Conservation (phyloP, 2,329 filamentous ascomycete genomes). For the Atkinsonella texensis region DNA sequence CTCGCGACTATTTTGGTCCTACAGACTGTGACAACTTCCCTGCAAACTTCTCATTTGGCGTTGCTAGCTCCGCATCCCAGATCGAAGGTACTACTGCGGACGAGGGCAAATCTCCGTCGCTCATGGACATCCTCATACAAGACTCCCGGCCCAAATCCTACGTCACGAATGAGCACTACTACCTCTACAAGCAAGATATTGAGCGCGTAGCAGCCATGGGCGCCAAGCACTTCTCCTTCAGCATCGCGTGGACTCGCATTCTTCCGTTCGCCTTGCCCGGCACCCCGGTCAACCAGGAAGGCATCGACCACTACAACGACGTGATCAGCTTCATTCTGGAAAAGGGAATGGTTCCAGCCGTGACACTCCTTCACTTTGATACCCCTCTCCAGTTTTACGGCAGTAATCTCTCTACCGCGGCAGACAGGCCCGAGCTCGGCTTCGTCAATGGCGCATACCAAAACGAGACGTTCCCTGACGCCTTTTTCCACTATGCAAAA, state of each 20-base stretch:
- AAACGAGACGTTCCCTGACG: slow-evolving; percentile 34
- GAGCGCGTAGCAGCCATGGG: slow-evolving; percentile 39
- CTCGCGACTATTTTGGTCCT: slow-evolving; percentile 36
- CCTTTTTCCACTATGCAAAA: slow-evolving; percentile 41
- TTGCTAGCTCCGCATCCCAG: slow-evolving; percentile 33
- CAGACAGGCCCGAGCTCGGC: slow-evolving; percentile 19
- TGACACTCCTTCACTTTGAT: slow-evolving; percentile 39
- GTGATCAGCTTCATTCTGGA: slow-evolving; percentile 36
- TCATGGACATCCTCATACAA: slow-evolving; percentile 28
- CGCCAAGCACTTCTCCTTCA: slow-evolving; percentile 38
- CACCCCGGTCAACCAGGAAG: slow-evolving; percentile 38
- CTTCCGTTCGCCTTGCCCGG: slow-evolving; percentile 37
- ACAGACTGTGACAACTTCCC: slow-evolving; percentile 38
- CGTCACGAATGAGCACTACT: slow-evolving; percentile 38
- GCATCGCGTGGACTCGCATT: slow-evolving; percentile 39
- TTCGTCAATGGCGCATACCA: slow-evolving; percentile 31
- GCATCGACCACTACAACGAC: slow-evolving; percentile 41
- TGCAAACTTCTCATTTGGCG: slow-evolving; percentile 33
- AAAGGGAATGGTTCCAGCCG: slow-evolving; percentile 35
- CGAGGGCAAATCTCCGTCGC: slow-evolving; percentile 29
- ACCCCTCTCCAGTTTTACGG: slow-evolving; percentile 30
- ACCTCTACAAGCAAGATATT: slow-evolving; percentile 44
- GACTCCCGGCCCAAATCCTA: slow-evolving; percentile 18
- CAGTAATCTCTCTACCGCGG: slow-evolving; percentile 17
- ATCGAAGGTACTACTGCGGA: slow-evolving; percentile 33